Base-by-base conservation (phyloP, 2,329 filamentous ascomycete species). In the Colletotrichum destructivum region DNA sequence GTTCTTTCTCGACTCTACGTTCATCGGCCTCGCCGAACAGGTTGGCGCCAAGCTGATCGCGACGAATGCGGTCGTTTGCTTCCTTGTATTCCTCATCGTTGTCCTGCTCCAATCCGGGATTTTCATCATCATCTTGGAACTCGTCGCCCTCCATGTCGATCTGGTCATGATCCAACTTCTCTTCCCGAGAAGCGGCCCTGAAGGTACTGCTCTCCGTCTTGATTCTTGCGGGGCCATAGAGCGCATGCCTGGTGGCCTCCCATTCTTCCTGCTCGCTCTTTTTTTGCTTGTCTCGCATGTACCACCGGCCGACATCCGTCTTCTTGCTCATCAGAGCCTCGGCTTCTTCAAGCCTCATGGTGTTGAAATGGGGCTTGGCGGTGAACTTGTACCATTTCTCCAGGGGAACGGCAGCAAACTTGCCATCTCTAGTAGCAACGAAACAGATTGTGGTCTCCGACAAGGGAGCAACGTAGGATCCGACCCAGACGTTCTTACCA, bases 331-430 rank as follows among this genome's bases (percentile, higher is more conserved):
- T 94, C 68, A 91, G 87, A 66, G 92, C 92, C 80, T 98, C 95
- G 0, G 94, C 94, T 79, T 98, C 92, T 73, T 98, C 95, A 13
- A 95, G 91, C 0, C 90, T 92, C 80, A 95, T 89, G 0, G 91
- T 88, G 79, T 92, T 91, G 78, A 96, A 96, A 13, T 92, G 89
- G 66, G 94, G 93, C 79, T 96, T 96, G 54, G 92, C 88, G 4
- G 89, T 91, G 79, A 98, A 97, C 67, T 91, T 93, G 84, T 99
- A 99, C 92, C 94, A 98, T 78, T 98, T 98, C 82, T 99, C 96
- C 21, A 98, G 84, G 0, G 97, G 97, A 3, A 98, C 88, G 90
- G 98, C 93, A 70, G 92, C 91, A 79, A 97, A 96, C 60, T 88
- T 90, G 2, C 87, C 87, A 12, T 90, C 88, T 47, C 91, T 88